Evolutionary conservation across 192 early-diverging fungal species (phyloP).

Genomic region (Dissophora ornata): DNA sequence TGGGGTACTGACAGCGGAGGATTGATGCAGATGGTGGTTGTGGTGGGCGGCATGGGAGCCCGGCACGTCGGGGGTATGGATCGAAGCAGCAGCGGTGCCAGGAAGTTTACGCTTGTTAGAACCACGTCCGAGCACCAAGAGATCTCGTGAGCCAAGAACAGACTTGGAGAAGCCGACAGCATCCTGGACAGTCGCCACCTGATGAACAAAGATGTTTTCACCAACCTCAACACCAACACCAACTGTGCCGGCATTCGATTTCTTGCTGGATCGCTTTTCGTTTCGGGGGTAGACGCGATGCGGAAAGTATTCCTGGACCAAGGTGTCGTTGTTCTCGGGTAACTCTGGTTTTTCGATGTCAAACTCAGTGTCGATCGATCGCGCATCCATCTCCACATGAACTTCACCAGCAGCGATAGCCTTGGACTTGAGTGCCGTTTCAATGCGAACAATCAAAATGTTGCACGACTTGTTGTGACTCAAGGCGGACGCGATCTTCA

Average conservation of each 20-base stretch:
- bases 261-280: conserved; percentile 18
- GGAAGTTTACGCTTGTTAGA: conserved; percentile 15
- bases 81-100: conserved; percentile 9
- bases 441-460: conserved; percentile 33
- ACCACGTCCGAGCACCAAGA: conserved; percentile 60
- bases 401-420: neutral
- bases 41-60: neutral
- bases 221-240: conserved; percentile 33
- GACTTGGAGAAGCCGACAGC: conserved; percentile 49
- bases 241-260: conserved; percentile 1
- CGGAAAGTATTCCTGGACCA: conserved; percentile 21
- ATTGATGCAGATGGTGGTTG: no score
- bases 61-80: conserved; percentile 9
- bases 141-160: conserved; percentile 57
- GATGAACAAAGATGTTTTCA: conserved; percentile 34
- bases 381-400: conserved; percentile 14
- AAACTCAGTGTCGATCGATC: conserved; percentile 28
- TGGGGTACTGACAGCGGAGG: conserved; percentile 12
- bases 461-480: conserved; percentile 34
- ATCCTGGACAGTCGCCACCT: conserved; percentile 52
- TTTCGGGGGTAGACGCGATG: conserved; percentile 8
- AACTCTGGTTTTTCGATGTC: conserved; percentile 3
- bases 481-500: conserved; percentile 35
- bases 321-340: conserved; percentile 30
- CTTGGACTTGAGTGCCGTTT: conserved; percentile 7